Percentiles rank a stretch among this genome's conserved stretches.
Conservation (phyloP, 129 eudicot species). For the Chrysanthemum makinoi region DNA sequence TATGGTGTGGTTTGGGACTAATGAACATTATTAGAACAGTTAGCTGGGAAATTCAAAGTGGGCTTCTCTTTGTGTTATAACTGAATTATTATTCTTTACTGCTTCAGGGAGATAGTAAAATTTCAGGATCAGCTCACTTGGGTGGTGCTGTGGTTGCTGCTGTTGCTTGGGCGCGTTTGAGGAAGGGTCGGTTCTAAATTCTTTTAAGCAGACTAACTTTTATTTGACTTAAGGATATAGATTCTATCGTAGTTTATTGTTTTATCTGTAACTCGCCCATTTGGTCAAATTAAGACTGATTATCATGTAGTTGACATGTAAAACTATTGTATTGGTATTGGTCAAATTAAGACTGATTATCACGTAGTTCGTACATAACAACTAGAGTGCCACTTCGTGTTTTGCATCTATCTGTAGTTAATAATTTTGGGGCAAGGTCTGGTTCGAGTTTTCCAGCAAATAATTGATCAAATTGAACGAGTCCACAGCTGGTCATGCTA, state of each 20-base stretch:
- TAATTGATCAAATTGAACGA: not conserved
- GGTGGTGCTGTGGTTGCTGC: slow-evolving; percentile 93
- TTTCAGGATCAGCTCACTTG: slow-evolving; percentile 87
- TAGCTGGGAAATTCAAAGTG: not conserved
- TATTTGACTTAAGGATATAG: slow-evolving; percentile 6
- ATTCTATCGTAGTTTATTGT: not conserved
- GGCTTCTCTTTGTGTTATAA: not conserved
- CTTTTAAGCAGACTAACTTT: not conserved
- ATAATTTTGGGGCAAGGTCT: not conserved
- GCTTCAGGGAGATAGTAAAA: slow-evolving; percentile 63
- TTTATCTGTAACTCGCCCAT: no score
- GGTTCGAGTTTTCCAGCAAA: not conserved
- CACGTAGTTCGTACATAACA: not conserved
- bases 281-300: no score
- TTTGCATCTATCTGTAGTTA: not conserved
- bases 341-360: not conserved
- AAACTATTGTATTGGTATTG: no score
- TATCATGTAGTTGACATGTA: no score
- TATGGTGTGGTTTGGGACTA: not conserved
- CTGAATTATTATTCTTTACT: not conserved
- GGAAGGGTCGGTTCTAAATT: slow-evolving; percentile 48
- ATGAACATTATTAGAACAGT: not conserved
- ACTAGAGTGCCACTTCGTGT: no score
- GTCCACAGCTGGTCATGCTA: not conserved
- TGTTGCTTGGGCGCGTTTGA: slow-evolving; percentile 51